These are phyloP conservation scores for Thermomyces lanuginosus DNA, from an alignment of 2,329 filamentous ascomycete genomes.

Conservation along the genomic window DNA sequence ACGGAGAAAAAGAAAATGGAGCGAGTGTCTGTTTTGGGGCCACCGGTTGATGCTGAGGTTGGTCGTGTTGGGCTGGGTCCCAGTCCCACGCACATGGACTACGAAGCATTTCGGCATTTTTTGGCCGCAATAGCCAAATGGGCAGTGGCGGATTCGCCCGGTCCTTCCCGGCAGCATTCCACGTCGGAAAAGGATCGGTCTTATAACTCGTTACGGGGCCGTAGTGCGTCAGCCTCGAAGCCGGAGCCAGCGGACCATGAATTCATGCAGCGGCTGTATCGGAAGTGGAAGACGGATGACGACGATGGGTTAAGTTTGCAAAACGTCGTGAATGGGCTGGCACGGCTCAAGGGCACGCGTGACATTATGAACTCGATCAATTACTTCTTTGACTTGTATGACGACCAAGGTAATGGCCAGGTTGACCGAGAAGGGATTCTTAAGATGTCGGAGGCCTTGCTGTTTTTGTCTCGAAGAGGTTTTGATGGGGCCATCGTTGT, in stretches of 20 bases:
- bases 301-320: conserved; percentile 68
- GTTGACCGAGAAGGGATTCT: conserved; percentile 92
- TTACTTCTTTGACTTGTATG: conserved; percentile 96
- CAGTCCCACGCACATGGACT: conserved; percentile 90
- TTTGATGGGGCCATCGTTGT: conserved; percentile 58
- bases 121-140: conserved; percentile 77
- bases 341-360: conserved; percentile 76
- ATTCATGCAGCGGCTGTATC: conserved; percentile 76
- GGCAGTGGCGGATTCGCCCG: conserved; percentile 77
- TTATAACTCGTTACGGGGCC: conserved; percentile 36
- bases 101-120: conserved; percentile 89
- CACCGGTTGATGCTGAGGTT: conserved; percentile 50
- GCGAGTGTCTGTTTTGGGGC: conserved; percentile 26
- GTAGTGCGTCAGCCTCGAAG: conserved; percentile 32
- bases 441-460: conserved; percentile 77
- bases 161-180: conserved; percentile 37
- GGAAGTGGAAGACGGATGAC: conserved; percentile 69
- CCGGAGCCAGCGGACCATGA: conserved; percentile 82
- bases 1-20: conserved; percentile 43
- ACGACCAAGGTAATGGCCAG: conserved; percentile 77
- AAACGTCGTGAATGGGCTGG: conserved; percentile 80
- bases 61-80: conserved; percentile 76
- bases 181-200: conserved; percentile 34
- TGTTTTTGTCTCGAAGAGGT: conserved; percentile 82
- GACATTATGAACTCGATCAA: conserved; percentile 97